phyloP scores from a whole-genome alignment of 208 protist genomes.

The Leishmania amazonensis region DNA sequence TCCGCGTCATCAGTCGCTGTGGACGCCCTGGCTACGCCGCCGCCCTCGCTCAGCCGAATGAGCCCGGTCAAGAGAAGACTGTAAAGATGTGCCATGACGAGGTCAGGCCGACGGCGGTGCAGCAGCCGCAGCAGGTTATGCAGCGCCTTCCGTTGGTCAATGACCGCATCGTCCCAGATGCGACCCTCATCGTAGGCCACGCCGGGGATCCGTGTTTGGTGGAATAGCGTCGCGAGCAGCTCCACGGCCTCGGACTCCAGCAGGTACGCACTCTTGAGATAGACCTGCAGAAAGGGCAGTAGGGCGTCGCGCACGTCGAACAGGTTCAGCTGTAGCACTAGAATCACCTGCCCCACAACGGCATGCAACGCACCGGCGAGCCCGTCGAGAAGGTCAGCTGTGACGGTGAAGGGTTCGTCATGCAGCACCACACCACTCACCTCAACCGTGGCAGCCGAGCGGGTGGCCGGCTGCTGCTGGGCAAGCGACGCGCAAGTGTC shows the following conservation, averaged over 20 bases:
- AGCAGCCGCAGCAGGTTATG: slow-evolving; percentile 69
- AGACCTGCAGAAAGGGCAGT: slow-evolving; percentile 57
- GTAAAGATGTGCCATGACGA: slow-evolving; percentile 58
- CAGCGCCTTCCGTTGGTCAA: slow-evolving; percentile 68
- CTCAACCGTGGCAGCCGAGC: slow-evolving; percentile 11
- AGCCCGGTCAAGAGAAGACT: slow-evolving; percentile 26
- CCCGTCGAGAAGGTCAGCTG: slow-evolving; percentile 29
- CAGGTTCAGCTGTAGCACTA: slow-evolving; percentile 37
- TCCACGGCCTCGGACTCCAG: slow-evolving; percentile 48
- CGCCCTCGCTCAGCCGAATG: slow-evolving; percentile 13
- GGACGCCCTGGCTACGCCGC: background rate
- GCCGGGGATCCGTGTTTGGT: slow-evolving; percentile 47
- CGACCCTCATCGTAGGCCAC: slow-evolving; percentile 41
- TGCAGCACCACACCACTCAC: slow-evolving; percentile 30
- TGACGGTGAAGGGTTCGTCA: slow-evolving; percentile 35
- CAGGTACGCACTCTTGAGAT: slow-evolving; percentile 63
- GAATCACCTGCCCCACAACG: slow-evolving; percentile 47
- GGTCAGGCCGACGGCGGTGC: slow-evolving; percentile 45
- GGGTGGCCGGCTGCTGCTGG: slow-evolving; percentile 3
- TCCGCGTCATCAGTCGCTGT: slow-evolving; percentile 14
- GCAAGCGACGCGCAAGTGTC: slow-evolving; percentile 35
- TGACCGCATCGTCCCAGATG: slow-evolving; percentile 60
- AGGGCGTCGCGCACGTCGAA: slow-evolving; percentile 45
- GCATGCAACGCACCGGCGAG: slow-evolving; percentile 44
- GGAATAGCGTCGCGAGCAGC: slow-evolving; percentile 52